A percentile compares a stretch with the other conserved stretches of the same genome.
phyloP scores from a whole-genome alignment of 2,329 filamentous ascomycete species.

The Ophiostoma himal-ulmi region DNA sequence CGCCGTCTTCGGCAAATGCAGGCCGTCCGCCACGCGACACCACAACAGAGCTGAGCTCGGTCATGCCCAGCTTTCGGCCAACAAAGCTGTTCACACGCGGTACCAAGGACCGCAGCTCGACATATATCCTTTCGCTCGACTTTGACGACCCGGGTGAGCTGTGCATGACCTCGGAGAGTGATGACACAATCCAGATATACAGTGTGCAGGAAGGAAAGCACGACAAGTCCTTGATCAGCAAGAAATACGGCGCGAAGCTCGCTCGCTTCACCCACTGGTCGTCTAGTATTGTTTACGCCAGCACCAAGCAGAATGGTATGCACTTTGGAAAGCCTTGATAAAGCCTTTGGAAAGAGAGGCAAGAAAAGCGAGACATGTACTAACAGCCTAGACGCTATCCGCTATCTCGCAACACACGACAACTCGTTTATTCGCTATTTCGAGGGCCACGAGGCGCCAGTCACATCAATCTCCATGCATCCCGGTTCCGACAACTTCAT shows the following conservation, averaged over 20 bases:
- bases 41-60: conserved; percentile 66
- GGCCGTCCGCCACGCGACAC: conserved; percentile 44
- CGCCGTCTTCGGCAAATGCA: conserved; percentile 41
- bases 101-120: conserved; percentile 48
- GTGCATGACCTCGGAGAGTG: conserved; percentile 82
- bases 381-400: conserved; percentile 61
- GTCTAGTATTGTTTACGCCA: conserved; percentile 89
- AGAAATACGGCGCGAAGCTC: conserved; percentile 94
- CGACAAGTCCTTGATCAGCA: conserved; percentile 83
- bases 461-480: conserved; percentile 78
- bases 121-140: conserved; percentile 80
- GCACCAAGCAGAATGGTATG: conserved; percentile 86
- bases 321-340: too few species aligned
- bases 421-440: conserved; percentile 97
- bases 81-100: conserved; percentile 64
- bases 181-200: conserved; percentile 93
- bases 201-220: conserved; percentile 86
- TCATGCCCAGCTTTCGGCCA: conserved; percentile 71
- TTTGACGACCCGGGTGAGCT: conserved; percentile 95
- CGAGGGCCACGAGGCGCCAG: conserved; percentile 76
- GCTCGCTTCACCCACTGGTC: conserved; percentile 91
- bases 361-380: neutral
- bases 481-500: conserved; percentile 87
- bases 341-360: neutral
- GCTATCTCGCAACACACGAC: conserved; percentile 85